phyloP scores from a whole-genome alignment of 352 stramenopile genomes.

The Phytophthora vignae region DNA sequence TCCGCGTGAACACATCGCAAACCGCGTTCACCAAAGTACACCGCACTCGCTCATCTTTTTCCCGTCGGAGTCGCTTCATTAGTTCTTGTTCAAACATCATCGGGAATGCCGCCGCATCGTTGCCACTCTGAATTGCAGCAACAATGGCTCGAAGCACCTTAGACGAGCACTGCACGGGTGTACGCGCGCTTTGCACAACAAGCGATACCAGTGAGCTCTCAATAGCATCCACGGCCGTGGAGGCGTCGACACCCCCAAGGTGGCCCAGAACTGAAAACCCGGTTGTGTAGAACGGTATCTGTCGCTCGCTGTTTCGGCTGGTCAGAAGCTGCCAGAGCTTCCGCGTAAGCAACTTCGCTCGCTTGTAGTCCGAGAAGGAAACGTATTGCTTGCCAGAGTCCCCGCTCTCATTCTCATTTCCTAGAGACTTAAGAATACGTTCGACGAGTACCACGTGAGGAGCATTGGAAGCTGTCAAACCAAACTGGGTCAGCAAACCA shows the following conservation, averaged over 20 bases:
- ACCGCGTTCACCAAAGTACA: conserved; percentile 29
- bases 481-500: conserved; percentile 26
- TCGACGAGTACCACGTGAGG: conserved; percentile 46
- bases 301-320: conserved; percentile 9
- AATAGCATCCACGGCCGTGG: conserved; percentile 25
- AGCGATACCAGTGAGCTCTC: conserved; percentile 43
- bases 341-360: conserved; percentile 43
- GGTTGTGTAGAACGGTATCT: conserved; percentile 42
- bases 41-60: conserved; percentile 28
- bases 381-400: conserved; percentile 13
- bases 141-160: conserved; percentile 36
- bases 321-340: conserved; percentile 54
- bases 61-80: conserved; percentile 23
- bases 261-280: conserved; percentile 42
- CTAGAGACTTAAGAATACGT: conserved; percentile 42
- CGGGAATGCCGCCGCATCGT: conserved; percentile 26
- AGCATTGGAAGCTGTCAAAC: conserved; percentile 9
- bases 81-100: conserved; percentile 35
- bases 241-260: conserved; percentile 41
- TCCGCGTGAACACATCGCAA: conserved; percentile 44
- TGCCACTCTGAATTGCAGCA: conserved; percentile 24
- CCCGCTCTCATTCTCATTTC: not conserved
- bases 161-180: conserved; percentile 1
- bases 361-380: conserved; percentile 46
- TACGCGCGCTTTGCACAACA: conserved; percentile 34